phyloP scores from a whole-genome alignment of 139 green algal species.

The Eudorina sp. region DNA sequence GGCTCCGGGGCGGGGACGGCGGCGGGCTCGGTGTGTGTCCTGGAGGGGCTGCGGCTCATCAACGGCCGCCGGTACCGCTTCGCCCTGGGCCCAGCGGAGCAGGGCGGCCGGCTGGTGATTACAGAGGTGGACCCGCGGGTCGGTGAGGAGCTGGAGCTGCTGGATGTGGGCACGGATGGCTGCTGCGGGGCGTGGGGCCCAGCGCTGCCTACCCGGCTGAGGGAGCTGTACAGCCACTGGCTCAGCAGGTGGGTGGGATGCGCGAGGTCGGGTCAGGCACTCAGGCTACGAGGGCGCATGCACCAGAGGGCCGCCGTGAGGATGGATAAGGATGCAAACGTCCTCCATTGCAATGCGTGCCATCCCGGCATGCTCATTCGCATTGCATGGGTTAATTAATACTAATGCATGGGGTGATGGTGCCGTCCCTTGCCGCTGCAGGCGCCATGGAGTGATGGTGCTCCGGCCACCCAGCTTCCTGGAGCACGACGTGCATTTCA shows the following conservation, averaged over 20 bases:
- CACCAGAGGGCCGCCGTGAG: too few relatives aligned
- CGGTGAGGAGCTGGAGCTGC: constrained; percentile 54
- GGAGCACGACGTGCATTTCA: constrained; percentile 49
- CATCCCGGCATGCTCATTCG: too few relatives aligned
- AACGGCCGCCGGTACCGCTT: constrained; percentile 16
- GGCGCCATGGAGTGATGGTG: constrained; percentile 51
- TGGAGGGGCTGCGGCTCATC: constrained; percentile 46
- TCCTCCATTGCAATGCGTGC: too few relatives aligned
- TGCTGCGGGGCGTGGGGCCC: constrained; percentile 53
- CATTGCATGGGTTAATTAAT: too few relatives aligned
- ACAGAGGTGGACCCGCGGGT: constrained; percentile 49
- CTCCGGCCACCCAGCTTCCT: constrained; percentile 57
- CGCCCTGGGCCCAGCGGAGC: neutral
- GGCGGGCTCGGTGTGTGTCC: constrained; percentile 15
- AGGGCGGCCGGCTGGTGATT: constrained; percentile 11
- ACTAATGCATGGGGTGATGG: too few relatives aligned
- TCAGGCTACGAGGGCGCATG: too few relatives aligned
- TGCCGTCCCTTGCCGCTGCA: too few relatives aligned
- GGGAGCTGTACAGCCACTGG: constrained; percentile 69
- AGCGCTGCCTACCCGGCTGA: constrained; percentile 58
- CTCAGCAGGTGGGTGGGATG: constrained; percentile 62
- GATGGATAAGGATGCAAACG: too few relatives aligned
- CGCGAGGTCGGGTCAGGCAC: too few relatives aligned
- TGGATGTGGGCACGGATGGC: constrained; percentile 48
- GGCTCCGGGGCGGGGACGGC: neutral